phyloP scores from a whole-genome alignment of 257 asterid species.

The Echites panduratus region DNA sequence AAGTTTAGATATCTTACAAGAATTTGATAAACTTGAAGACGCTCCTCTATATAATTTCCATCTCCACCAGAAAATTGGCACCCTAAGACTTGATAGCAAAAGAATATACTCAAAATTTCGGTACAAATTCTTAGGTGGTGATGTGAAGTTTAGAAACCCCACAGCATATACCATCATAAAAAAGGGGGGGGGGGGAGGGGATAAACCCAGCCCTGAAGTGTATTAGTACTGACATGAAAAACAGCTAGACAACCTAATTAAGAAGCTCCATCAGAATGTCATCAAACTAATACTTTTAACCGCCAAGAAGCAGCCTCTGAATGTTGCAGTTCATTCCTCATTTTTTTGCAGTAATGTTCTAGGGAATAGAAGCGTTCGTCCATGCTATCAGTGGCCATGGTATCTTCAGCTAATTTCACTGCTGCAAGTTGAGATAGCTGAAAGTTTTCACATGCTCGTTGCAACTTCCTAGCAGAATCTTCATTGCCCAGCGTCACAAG shows the following conservation, averaged over 20 bases:
- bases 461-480: constrained; percentile 73
- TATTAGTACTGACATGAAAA: background rate
- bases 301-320: constrained; percentile 75
- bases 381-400: constrained; percentile 31
- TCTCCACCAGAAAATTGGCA: background rate
- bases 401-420: constrained; percentile 63
- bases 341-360: constrained; percentile 48
- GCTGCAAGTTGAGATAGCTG: constrained; percentile 85
- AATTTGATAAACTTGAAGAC: background rate
- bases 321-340: constrained; percentile 39
- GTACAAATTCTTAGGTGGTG: background rate
- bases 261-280: background rate
- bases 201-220: background rate
- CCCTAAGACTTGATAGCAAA: background rate
- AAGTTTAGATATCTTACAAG: background rate
- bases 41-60: background rate
- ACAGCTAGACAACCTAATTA: background rate
- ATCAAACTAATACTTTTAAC: constrained; percentile 50
- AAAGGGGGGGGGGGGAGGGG: too few species aligned
- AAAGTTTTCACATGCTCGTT: constrained; percentile 48
- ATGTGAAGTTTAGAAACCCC: background rate
- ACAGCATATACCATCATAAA: background rate
- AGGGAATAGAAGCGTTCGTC: constrained; percentile 48
- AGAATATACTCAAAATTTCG: background rate
- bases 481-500: constrained; percentile 76